These are phyloP conservation scores for Eucalyptus curtisii DNA, from an alignment of 345 rosid genomes.

Conservation along the genomic window DNA sequence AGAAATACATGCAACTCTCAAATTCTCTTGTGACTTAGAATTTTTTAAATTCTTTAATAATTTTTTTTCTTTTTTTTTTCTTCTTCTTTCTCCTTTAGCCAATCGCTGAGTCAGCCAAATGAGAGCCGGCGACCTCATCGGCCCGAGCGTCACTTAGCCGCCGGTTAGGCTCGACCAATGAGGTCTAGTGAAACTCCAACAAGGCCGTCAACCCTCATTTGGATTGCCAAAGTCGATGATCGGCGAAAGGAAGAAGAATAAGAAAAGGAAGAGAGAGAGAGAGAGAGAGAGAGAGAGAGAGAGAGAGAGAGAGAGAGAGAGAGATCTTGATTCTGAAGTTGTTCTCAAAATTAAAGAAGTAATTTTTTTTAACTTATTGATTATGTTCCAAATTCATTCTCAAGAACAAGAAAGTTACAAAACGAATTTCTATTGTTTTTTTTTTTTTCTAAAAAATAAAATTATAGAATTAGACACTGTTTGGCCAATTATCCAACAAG, in stretches of 20 bases:
- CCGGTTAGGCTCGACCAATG: fast-evolving
- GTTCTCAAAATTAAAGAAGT: no score
- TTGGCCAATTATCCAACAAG: no score
- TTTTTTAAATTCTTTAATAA: no score
- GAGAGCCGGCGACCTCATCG: fast-evolving
- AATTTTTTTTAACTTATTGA: no score
- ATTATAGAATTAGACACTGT: fast-evolving
- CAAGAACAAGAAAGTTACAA: fast-evolving
- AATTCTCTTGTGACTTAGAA: no score
- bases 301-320: no score
- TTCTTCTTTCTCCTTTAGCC: no score
- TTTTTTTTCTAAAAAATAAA: no score
- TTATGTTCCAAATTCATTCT: no score
- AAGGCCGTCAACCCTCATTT: fast-evolving
- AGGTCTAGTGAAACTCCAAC: fast-evolving
- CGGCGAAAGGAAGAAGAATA: no score
- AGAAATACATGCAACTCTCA: no score
- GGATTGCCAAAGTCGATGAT: fast-evolving
- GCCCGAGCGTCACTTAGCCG: fast-evolving
- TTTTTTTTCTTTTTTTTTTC: fast-evolving
- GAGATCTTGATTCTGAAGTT: fast-evolving
- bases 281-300: no score
- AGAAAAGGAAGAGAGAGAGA: fast-evolving
- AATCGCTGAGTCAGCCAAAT: fast-evolving
- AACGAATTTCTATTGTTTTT: fast-evolving